These are phyloP conservation scores for Irpex sp. DNA, from an alignment of 1,284 basidiomycete genomes.

Conservation along the genomic window DNA sequence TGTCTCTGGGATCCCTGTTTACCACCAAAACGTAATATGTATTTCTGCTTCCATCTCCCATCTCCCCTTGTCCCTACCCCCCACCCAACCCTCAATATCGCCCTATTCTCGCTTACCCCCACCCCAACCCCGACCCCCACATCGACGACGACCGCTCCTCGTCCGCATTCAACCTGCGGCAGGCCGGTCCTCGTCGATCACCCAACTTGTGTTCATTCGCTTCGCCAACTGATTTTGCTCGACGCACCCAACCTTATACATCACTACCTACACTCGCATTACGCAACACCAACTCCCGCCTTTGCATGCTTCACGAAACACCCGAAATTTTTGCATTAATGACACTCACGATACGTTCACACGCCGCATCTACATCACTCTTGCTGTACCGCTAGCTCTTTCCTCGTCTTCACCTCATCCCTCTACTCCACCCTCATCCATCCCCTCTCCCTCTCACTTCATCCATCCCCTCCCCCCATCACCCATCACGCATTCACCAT, in stretches of 20 bases:
- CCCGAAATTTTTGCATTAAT: too few species aligned
- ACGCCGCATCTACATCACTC: not conserved
- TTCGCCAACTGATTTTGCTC: not conserved
- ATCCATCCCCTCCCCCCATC: too few species aligned
- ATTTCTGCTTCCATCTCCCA: conserved; percentile 10
- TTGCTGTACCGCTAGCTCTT: not conserved
- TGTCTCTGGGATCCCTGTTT: conserved; percentile 4
- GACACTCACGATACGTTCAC: not conserved
- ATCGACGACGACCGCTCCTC: not conserved
- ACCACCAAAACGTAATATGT: conserved; percentile 3
- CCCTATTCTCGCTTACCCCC: too few species aligned
- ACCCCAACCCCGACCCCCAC: too few species aligned
- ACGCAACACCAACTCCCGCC: too few species aligned
- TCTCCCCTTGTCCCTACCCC: conserved; percentile 7
- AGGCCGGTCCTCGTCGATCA: conserved; percentile 4
- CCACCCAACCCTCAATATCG: conserved; percentile 12
- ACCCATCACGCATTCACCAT: too few species aligned
- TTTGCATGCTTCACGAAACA: too few species aligned
- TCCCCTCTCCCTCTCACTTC: too few species aligned
- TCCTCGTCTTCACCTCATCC: not conserved
- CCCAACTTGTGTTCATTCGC: conserved; percentile 14
- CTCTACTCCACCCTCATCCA: too few species aligned
- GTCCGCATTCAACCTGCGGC: conserved; percentile 26
- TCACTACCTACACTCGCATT: not conserved
- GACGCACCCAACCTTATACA: not conserved